These are phyloP conservation scores for Penicillium oxalicum DNA, from an alignment of 2,329 filamentous ascomycete genomes.

Conservation along the genomic window DNA sequence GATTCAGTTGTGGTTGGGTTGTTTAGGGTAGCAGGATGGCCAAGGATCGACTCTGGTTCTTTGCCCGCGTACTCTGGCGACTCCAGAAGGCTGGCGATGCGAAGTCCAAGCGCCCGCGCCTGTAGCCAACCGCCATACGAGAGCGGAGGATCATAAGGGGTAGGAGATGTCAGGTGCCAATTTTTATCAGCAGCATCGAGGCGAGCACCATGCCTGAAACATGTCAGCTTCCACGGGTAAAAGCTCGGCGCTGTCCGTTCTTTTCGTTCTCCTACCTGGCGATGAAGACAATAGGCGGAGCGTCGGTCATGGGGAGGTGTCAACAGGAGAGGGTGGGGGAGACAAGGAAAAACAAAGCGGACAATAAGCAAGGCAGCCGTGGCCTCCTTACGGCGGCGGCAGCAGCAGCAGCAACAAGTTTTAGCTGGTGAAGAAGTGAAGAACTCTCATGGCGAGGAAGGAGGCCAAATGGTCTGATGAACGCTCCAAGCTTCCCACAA, in stretches of 20 bases:
- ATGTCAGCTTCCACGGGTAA: slow-evolving; percentile 34
- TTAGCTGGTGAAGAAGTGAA: neutral
- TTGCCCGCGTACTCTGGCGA: slow-evolving; percentile 35
- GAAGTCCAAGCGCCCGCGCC: slow-evolving; percentile 69
- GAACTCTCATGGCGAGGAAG: slow-evolving; percentile 3
- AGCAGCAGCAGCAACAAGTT: slow-evolving; percentile 1
- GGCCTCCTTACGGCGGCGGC: neutral
- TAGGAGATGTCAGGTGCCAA: slow-evolving; percentile 89
- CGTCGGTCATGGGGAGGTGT: slow-evolving; percentile 28
- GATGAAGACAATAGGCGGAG: slow-evolving; percentile 40
- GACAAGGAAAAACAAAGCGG: neutral
- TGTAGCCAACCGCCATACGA: slow-evolving; percentile 94
- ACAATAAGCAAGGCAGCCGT: neutral
- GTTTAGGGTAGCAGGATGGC: slow-evolving; percentile 8
- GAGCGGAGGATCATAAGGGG: slow-evolving; percentile 90
- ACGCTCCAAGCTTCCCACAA: neutral
- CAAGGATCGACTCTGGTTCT: slow-evolving; percentile 4
- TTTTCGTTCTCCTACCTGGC: slow-evolving; percentile 29
- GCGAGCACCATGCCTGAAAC: slow-evolving; percentile 73
- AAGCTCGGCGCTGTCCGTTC: no score
- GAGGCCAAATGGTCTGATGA: neutral
- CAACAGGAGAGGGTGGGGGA: neutral
- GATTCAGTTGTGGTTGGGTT: slow-evolving; percentile 6
- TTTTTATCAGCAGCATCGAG: slow-evolving; percentile 91
- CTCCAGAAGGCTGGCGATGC: slow-evolving; percentile 69